Base-by-base conservation (phyloP, 106 monocot species). In the Phalaenopsis aphrodite region DNA sequence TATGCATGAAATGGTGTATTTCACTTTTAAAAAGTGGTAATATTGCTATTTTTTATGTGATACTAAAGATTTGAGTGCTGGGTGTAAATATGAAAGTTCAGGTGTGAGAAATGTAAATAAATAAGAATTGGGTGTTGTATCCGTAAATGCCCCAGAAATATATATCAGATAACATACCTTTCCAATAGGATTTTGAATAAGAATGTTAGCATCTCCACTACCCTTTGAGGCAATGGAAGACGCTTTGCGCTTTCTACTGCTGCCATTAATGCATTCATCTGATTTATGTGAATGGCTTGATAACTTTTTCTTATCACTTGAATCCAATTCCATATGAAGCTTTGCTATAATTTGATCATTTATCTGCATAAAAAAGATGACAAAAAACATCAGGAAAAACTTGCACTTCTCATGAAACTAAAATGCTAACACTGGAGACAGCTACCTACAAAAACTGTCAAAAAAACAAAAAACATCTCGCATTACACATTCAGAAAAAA, bases 271-370 rank as follows among this genome's bases (percentile, higher is more conserved):
- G 76, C 1, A 24, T 76, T 49, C 76, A 76, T 76, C 76, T 76
- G 49, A 5, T 76, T 49, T 52, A 76, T 47, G 46, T 49, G 24
- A 47, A 7, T 48, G 43, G 21, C 23, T 11, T 76, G 49, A 11
- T 49, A 76, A 48, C 21, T 76, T 16, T 12, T 49, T 49, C n/a
- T 49, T 49, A 45, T 42, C n/a, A 23, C 76, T 49, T 49, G 4
- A 42, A 47, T 76, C 76, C 49, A 49, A 49, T 4, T 52, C 76
- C 41, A 49, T 48, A 23, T 76, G 24, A 76, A 76, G 49, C 42
- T 49, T 49, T 52, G 76, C 11, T 4, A 76, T 47, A 30, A 76
- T 76, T 76, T 76, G 76, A 76, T 76, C 49, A 23, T 47, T 76
- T 49, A 76, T 76, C 76, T 76, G 76, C 76, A 76, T 24, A 2